Evolutionary conservation across 352 stramenopile genomes (phyloP), one percentile per base, ranked within the genome.

Genomic region (Thraustochytrium sp.): DNA sequence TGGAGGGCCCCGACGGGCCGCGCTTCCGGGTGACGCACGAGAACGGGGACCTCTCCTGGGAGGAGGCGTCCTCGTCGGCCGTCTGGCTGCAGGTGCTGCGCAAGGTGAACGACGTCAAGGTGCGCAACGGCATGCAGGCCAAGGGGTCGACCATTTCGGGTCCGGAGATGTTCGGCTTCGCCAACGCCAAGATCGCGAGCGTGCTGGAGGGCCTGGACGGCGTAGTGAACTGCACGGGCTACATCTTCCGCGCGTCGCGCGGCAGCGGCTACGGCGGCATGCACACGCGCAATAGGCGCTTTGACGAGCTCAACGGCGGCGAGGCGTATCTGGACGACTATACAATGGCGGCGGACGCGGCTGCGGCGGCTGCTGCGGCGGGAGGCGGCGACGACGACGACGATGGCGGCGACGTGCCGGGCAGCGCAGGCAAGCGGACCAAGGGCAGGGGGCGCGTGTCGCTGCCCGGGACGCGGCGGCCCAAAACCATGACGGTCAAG

Each of bases 141-240:
- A 56, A 56, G n/a, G 75, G 75, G 2, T 34, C 31, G 38, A 40
- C 36, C 29, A 84, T 84, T 29, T 83, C 59, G 11, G 75, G 75
- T 16, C 75, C 75, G 8, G 75, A 84, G 46, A 84, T 84, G 75
- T 76, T 84, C 29, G 75, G 75, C 36, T 84, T 84, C 53, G 75
- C 75, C 23, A 73, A 84, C 29, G 29, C 44, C n/a, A 84, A 84
- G 44, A 56, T 84, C 2, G 75, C 75, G 9, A 61, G 36, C 49
- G 75, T 84, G 23, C 54, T 84, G 36, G 75, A 84, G 42, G 75
- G 75, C 29, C 75, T 84, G n/a, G 34, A 48, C 49, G 75, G 59
- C 29, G 75, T 80, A 9, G 11, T 54, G 3, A 46, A 80, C 37
- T 84, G 75, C 61, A 56, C 31, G n/a, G 23, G 36, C 16, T 84